These are phyloP conservation scores for Boletellus dicymbophilus DNA, from an alignment of 1,284 basidiomycete genomes.

Conservation along the genomic window DNA sequence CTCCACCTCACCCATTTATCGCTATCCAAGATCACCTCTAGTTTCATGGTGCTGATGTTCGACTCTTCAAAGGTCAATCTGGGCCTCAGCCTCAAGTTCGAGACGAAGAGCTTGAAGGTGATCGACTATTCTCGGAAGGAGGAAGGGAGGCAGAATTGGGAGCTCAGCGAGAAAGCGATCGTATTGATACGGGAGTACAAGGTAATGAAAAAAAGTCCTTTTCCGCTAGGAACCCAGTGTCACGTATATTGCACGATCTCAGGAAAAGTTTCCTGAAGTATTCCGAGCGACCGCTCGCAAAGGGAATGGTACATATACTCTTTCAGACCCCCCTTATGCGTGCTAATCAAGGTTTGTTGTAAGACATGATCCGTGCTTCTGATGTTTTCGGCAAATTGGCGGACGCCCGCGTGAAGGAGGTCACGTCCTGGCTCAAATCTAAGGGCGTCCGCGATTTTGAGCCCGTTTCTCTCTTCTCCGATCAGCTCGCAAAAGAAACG, in stretches of 20 bases:
- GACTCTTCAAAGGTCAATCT: slow-evolving; percentile 85
- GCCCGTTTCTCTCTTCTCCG: slow-evolving; percentile 89
- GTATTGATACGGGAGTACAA: slow-evolving; percentile 86
- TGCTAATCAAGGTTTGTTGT: slow-evolving; percentile 11
- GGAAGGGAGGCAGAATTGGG: slow-evolving; percentile 87
- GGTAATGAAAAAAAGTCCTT: slow-evolving; percentile 41
- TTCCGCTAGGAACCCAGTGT: background rate
- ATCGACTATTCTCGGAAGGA: slow-evolving; percentile 91
- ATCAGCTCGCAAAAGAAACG: slow-evolving; percentile 88
- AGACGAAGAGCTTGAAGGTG: slow-evolving; percentile 95
- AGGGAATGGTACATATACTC: slow-evolving; percentile 55
- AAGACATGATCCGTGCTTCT: slow-evolving; percentile 75
- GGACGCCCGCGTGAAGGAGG: slow-evolving; percentile 73
- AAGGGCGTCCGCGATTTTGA: slow-evolving; percentile 94
- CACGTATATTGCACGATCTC: background rate
- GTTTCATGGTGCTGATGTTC: slow-evolving; percentile 80
- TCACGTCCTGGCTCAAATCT: slow-evolving; percentile 85
- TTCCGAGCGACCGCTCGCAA: slow-evolving; percentile 68
- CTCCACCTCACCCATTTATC: slow-evolving; percentile 75
- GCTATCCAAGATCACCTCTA: slow-evolving; percentile 90
- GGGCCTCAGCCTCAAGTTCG: slow-evolving; percentile 95
- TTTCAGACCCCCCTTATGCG: background rate
- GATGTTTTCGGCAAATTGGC: slow-evolving; percentile 76
- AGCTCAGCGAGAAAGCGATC: slow-evolving; percentile 89
- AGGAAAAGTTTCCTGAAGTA: slow-evolving; percentile 82